Base-by-base conservation (phyloP, 2,329 filamentous ascomycete species). In the Tolypocladium capitatum region DNA sequence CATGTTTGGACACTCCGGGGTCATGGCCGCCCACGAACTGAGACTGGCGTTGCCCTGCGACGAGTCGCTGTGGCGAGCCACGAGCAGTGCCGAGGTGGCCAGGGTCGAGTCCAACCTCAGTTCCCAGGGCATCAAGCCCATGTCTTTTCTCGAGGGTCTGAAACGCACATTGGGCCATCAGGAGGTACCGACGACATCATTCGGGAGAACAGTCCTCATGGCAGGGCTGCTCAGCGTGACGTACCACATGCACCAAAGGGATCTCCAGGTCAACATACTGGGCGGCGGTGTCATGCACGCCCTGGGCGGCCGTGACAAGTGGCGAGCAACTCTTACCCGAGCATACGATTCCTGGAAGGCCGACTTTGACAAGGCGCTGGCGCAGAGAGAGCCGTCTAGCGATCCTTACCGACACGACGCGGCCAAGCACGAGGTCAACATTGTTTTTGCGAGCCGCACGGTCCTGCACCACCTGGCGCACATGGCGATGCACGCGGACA, bases 1-100 rank as follows among this genome's bases (percentile, higher is more conserved):
- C 28, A 96, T 98, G 85, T 97, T 97, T 64, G 92, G 91, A 0
- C 92, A 97, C 64, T 92, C 90, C 3, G 91, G 88, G 0, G 89
- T 94, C 40, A 96, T 97, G 91, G 89, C 94, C 8, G 89, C 90
- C 2, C 90, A 97, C 58, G 92, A 97, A 65, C 87, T 98, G 78
- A 81, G 88, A 45, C 73, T 97, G 9, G 87, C 89, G 1, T 68
- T 98, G 40, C 92, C 92, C 0, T 97, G 91, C 60, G 90, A 97
- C 55, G 92, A 97, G 62, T 80, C 84, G 4, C 69, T 97, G 11
- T 98, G 92, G 92, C 86, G 84, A 48, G 92, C 92, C 5, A 86
- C 84, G 4, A 95, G 83, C 62, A 86, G 87, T 46, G 80, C 83
- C 1, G 92, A 97, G 63, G 89, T 96, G 16, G 84, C 83, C 31